These are phyloP conservation scores for Mycosphaerelloides madeirae DNA, from an alignment of 2,329 filamentous ascomycete genomes.

Conservation along the genomic window DNA sequence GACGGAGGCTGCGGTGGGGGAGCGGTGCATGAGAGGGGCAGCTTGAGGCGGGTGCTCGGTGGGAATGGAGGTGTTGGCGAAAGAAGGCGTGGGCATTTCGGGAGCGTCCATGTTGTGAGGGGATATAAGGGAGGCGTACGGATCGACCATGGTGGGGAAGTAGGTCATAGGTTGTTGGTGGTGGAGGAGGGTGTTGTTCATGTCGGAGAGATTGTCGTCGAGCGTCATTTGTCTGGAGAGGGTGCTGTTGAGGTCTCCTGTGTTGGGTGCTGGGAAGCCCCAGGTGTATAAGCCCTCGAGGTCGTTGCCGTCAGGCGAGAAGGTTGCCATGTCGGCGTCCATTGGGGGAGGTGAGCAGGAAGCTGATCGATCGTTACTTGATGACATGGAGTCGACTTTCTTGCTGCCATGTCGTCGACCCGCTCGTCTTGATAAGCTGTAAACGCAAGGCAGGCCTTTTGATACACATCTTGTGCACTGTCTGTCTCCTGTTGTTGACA, in stretches of 20 bases:
- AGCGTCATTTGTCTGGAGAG: neutral
- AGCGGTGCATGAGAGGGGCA: neutral
- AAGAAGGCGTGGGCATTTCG: neutral
- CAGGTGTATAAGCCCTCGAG: neutral
- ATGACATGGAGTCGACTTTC: neutral
- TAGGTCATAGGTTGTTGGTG: neutral
- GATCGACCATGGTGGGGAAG: neutral
- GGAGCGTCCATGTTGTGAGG: neutral
- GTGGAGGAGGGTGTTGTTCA: neutral
- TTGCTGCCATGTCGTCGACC: conserved; percentile 14
- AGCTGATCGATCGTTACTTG: neutral
- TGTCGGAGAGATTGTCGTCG: neutral
- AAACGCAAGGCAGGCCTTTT: conserved; percentile 19
- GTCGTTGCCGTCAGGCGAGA: neutral
- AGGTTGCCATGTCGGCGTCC: neutral
- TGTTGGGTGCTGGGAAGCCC: neutral
- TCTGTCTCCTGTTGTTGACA: conserved; percentile 11
- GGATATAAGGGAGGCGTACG: neutral
- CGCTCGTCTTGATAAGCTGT: conserved; percentile 22
- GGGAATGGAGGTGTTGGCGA: neutral
- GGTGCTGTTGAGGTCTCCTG: neutral
- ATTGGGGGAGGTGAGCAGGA: neutral
- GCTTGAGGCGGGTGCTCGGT: neutral
- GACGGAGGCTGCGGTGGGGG: neutral
- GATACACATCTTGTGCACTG: conserved; percentile 18